phyloP scores from a whole-genome alignment of 2,329 filamentous ascomycete genomes.

The Cladophialophora chaetospira region DNA sequence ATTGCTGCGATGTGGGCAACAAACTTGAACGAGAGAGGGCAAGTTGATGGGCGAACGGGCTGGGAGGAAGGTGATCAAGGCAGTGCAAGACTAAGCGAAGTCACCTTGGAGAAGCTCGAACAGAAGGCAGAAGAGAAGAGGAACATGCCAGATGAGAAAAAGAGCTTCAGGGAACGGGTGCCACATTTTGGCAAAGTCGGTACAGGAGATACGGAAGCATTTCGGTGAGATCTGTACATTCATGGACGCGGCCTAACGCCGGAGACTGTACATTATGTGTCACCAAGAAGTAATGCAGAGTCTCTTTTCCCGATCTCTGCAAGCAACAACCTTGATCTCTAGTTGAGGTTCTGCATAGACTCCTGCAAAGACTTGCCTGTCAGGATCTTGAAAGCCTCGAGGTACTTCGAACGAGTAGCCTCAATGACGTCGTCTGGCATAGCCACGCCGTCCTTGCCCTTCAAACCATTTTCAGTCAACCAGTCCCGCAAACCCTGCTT shows the following conservation, averaged over 20 bases:
- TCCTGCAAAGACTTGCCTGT: conserved; percentile 55
- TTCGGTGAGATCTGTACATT: conserved; percentile 10
- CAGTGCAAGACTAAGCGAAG: conserved; percentile 32
- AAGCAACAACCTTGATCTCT: not conserved
- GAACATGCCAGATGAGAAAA: conserved; percentile 29
- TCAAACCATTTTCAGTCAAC: conserved; percentile 71
- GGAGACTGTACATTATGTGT: not conserved
- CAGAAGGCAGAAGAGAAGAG: conserved; percentile 31
- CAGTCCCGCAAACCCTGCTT: conserved; percentile 86
- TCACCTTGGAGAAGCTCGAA: conserved; percentile 32
- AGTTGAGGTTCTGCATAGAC: conserved; percentile 21
- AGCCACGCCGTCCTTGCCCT: conserved; percentile 70
- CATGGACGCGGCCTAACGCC: not conserved
- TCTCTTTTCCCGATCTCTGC: not conserved
- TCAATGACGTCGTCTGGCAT: conserved; percentile 72
- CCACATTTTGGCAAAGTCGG: conserved; percentile 31
- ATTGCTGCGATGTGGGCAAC: conserved; percentile 91
- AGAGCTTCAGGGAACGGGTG: conserved; percentile 24
- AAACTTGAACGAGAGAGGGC: conserved; percentile 59
- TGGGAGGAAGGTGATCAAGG: conserved; percentile 34
- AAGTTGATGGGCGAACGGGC: conserved; percentile 32
- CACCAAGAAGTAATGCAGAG: not conserved
- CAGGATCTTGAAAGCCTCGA: conserved; percentile 71
- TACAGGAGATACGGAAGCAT: conserved; percentile 19
- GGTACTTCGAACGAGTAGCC: conserved; percentile 72